A percentile compares a stretch with the other conserved stretches of the same genome.
These are phyloP conservation scores for Solanum pinnatisectum DNA, from an alignment of 257 asterid species.

Conservation along the genomic window DNA sequence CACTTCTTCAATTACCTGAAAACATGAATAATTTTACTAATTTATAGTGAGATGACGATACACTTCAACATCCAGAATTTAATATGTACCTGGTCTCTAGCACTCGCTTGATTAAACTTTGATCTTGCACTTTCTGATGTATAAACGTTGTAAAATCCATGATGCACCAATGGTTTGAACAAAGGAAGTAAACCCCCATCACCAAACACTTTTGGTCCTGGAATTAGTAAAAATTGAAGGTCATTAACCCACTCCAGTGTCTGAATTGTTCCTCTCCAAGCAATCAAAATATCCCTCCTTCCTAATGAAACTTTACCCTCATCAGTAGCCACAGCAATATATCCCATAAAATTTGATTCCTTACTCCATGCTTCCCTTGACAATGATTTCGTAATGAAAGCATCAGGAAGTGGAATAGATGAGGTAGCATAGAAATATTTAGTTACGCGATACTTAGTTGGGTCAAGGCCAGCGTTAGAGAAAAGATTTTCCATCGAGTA, in stretches of 20 bases:
- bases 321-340: constrained; percentile 73
- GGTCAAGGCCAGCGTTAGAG: constrained; percentile 41
- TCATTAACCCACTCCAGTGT: constrained; percentile 71
- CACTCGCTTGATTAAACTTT: constrained; percentile 42
- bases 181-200: constrained; percentile 48
- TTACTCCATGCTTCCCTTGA: constrained; percentile 75
- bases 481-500: constrained; percentile 41
- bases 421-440: constrained; percentile 69
- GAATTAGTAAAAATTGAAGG: constrained; percentile 33
- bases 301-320: constrained; percentile 57
- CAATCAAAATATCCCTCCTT: constrained; percentile 65
- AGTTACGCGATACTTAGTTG: constrained; percentile 42
- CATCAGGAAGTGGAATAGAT: constrained; percentile 44
- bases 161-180: background rate
- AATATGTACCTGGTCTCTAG: constrained; percentile 52
- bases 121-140: constrained; percentile 56
- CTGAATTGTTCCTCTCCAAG: constrained; percentile 76
- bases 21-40: no score
- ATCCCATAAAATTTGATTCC: constrained; percentile 91
- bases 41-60: no score
- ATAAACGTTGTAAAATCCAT: constrained; percentile 13
- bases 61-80: no score
- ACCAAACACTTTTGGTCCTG: constrained; percentile 50
- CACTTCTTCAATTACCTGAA: constrained; percentile 52
- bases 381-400: constrained; percentile 53